Base-by-base conservation (phyloP, 768 basidiomycete genomes). In the Suillus alpinus region DNA sequence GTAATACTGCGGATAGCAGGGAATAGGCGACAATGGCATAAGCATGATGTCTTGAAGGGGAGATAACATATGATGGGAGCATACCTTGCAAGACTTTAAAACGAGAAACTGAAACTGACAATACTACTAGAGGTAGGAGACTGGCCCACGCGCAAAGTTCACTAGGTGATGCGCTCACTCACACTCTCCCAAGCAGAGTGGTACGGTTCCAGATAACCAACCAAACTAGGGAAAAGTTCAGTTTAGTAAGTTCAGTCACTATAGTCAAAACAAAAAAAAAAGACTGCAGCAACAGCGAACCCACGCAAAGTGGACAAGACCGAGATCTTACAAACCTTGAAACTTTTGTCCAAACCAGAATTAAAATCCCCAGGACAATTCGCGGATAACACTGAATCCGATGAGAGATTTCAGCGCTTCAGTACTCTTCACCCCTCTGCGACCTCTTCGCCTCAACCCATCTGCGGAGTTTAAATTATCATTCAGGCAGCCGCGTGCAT, bases 1-100 rank as follows among this genome's bases (percentile, higher is more conserved):
- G 63, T 62, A 59, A 39, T 57, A 57, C 71, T 71, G 68, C 64
- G 74, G 63, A 57, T 52, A 61, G 56, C 36, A 60, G 29, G 69
- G 60, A 43, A 60, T 56, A 41, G 68, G 66, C n/a, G 67, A 68
- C 52, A 59, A 55, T 36, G 67, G 53, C 60, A 65, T 67, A 56
- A 71, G 63, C 50, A 66, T 58, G 55, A 26, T 41, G 20, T 16
- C 18, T 34, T 9, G 12, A 58, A 60, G n/a, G 46, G 32, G n/a
- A 56, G 34, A 47, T 41, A 40, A 58, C 53, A 55, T 39, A 43
- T 37, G 47, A 52, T 37, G 31, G 26, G 34, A 23, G 0, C 69
- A 62, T 63, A 65, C 64, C 62, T 65, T 47, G 59, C 8, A 32
- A 14, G 37, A 63, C 41, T 63, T 41, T 57, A 63, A 60, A 55